Evolutionary conservation across 2,329 filamentous ascomycete genomes (phyloP).

Genomic region (Coleophoma eucalyptorum): DNA sequence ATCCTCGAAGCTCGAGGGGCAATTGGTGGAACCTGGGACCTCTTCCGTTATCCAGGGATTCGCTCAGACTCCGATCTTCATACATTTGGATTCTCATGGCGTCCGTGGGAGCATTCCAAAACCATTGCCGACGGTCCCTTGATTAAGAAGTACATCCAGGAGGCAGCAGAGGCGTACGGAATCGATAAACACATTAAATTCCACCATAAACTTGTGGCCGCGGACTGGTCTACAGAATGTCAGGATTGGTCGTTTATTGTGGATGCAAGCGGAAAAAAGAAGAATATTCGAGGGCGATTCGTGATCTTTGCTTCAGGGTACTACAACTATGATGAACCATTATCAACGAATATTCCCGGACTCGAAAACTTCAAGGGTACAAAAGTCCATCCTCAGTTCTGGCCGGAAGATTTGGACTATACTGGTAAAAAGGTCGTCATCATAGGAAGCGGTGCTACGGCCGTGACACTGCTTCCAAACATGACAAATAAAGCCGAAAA

Average conservation of each 20-base stretch:
- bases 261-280: conserved; percentile 27
- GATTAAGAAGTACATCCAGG: conserved; percentile 51
- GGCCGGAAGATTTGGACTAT: conserved; percentile 65
- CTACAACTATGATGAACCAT: conserved; percentile 56
- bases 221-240: conserved; percentile 50
- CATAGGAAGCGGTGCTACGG: conserved; percentile 62
- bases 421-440: conserved; percentile 41
- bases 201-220: conserved; percentile 41
- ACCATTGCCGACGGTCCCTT: conserved; percentile 46
- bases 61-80: conserved; percentile 59
- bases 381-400: conserved; percentile 69
- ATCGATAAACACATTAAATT: conserved; percentile 54
- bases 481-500: conserved; percentile 59
- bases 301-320: conserved; percentile 60
- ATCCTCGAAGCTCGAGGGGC: conserved; percentile 64
- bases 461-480: conserved; percentile 69
- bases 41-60: conserved; percentile 74
- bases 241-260: conserved; percentile 50
- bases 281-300: conserved; percentile 37
- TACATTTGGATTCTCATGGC: conserved; percentile 65
- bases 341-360: conserved; percentile 51
- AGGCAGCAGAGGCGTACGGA: conserved; percentile 44
- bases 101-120: conserved; percentile 56
- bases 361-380: conserved; percentile 54
- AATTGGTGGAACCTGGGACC: conserved; percentile 75